Evolutionary conservation across 106 monocot genomes (phyloP), one percentile per base, ranked within the genome.

Genomic region (Triglochin maritima): DNA sequence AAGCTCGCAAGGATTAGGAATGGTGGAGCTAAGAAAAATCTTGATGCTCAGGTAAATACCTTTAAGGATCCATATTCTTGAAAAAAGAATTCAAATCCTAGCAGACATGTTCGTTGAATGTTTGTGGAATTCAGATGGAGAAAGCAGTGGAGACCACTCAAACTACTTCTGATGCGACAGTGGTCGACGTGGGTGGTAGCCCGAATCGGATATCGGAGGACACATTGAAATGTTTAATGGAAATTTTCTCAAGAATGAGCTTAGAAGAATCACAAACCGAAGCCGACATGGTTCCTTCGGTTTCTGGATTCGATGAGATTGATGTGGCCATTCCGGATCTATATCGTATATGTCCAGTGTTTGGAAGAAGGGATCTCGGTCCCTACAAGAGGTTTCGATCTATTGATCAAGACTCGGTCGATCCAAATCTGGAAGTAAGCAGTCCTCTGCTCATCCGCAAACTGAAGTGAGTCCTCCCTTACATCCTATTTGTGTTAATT

Each of bases 141-240:
- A 78, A 12, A 4, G 52, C 13, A 43, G 51, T 59, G 49, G 49
- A 42, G 51, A 67, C 54, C 44, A 67, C 59, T 12, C 29, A 7
- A 7, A 43, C 4, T n/a, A 41, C n/a, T 69, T 64, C 70, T 17
- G 78, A 59, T 51, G 77, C 69, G 56, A 63, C 68, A 47, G 59
- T 62, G 73, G 47, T 54, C 50, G 79, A 71, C 41, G 75, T 70
- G 7, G 65, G 42, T 11, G 77, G 70, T 43, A 69, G 64, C 9
- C 83, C 93, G 13, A 93, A 88, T 70, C 88, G 73, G 68, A 57
- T 93, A 10, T 93, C 93, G 4, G 93, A 89, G 68, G 83, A 82
- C 60, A 73, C 83, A 17, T 62, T 93, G 59, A 81, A 70, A 57
- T 93, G 93, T 50, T 77, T 93, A 5, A 9, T 79, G 66, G 80